Conservation (phyloP, 768 basidiomycete species). For the Boletus pseudo-olivaceus region DNA sequence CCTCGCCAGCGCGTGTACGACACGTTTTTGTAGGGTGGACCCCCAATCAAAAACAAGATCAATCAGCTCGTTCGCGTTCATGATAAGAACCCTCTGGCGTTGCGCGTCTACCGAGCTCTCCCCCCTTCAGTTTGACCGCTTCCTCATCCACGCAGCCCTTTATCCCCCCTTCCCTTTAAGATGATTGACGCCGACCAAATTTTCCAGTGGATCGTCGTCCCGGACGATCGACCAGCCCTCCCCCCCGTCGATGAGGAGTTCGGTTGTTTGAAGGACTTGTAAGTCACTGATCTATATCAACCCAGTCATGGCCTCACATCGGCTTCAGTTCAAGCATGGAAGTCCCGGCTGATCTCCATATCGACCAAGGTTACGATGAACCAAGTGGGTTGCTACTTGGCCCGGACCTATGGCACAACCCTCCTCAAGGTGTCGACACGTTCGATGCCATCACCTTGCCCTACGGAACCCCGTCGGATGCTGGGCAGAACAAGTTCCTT, state of each 20-base stretch:
- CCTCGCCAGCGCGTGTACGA: conserved; percentile 32
- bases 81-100: conserved; percentile 28
- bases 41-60: conserved; percentile 31
- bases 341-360: neutral
- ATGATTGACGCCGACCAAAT: conserved; percentile 15
- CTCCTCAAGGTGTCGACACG: neutral
- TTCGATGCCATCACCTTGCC: neutral
- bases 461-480: neutral
- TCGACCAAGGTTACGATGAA: neutral
- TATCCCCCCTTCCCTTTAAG: neutral
- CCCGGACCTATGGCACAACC: neutral
- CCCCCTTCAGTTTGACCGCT: conserved; percentile 3
- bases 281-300: conserved; percentile 3
- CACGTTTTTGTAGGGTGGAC: conserved; percentile 37
- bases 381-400: conserved; percentile 14
- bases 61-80: conserved; percentile 17
- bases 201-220: conserved; percentile 13
- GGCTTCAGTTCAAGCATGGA: conserved; percentile 1
- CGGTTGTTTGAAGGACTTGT: conserved; percentile 17
- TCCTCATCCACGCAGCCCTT: neutral
- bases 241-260: conserved; percentile 25
- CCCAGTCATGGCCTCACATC: conserved; percentile 7
- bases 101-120: conserved; percentile 12
- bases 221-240: conserved; percentile 15
- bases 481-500: neutral